These are phyloP conservation scores for Cymodocea nodosa DNA, from an alignment of 116 monocot species.

Conservation along the genomic window DNA sequence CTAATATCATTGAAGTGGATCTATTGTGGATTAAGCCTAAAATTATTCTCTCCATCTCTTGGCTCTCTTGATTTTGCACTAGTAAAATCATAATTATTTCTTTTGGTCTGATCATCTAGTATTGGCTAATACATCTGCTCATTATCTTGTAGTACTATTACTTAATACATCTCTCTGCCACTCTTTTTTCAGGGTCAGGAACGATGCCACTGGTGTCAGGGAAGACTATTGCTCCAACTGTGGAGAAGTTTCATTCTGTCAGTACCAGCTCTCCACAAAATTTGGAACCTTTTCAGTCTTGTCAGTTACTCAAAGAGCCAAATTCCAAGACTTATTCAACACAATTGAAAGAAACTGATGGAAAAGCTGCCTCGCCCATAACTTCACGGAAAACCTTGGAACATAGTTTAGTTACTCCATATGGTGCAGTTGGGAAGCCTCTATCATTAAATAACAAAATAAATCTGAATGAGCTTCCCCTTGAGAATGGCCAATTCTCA, in stretches of 20 bases:
- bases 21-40: no score
- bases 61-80: no score
- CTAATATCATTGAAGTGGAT: no score
- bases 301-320: neutral
- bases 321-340: neutral
- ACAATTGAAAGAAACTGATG: neutral
- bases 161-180: neutral
- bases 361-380: slow-evolving; percentile 1
- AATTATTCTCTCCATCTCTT: no score
- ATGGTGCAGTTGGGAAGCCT: neutral
- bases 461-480: slow-evolving; percentile 3
- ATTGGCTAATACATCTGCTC: neutral
- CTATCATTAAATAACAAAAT: neutral
- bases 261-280: no score
- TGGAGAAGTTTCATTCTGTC: neutral
- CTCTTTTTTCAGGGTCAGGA: neutral
- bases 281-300: no score
- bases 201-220: neutral
- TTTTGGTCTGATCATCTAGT: neutral
- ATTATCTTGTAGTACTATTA: neutral
- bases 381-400: slow-evolving; percentile 1
- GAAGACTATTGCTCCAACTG: slow-evolving; percentile 3
- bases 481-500: slow-evolving; percentile 8
- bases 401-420: neutral
- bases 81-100: neutral